These are phyloP conservation scores for Noccaea bulbosa DNA, from an alignment of 345 rosid species.

Conservation along the genomic window DNA sequence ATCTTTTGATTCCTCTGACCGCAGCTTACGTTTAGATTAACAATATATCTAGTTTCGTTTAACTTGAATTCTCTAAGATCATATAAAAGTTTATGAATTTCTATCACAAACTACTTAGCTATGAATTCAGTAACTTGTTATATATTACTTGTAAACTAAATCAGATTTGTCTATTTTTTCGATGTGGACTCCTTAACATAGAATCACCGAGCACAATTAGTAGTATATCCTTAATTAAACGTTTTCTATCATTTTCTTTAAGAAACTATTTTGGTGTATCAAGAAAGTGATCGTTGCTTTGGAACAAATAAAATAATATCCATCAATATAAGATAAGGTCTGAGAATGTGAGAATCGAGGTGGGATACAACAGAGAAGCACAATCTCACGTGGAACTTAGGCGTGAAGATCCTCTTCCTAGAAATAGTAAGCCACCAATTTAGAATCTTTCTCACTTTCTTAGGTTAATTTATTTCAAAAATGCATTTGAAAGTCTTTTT, in stretches of 20 bases:
- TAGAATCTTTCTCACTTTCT: constrained; percentile 36
- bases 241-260: background rate
- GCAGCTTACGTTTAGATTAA: background rate
- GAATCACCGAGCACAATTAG: background rate
- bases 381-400: constrained; percentile 44
- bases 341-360: constrained; percentile 40
- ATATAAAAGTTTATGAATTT: background rate
- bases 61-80: background rate
- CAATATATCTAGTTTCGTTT: too few relatives aligned
- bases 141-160: background rate
- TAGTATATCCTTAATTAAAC: background rate
- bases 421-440: constrained; percentile 41
- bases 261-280: constrained; percentile 24
- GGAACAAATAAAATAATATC: constrained; percentile 32
- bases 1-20: too few relatives aligned
- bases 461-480: constrained; percentile 8
- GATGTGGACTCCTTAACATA: background rate
- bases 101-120: background rate
- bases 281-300: constrained; percentile 38
- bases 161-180: background rate
- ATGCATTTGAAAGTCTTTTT: constrained; percentile 4
- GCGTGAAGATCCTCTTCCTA: constrained; percentile 43
- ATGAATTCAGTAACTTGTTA: background rate
- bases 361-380: constrained; percentile 45
- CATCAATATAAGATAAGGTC: constrained; percentile 42